Evolutionary conservation across 139 green algal genomes (phyloP).

Genomic region (Chlamydomonas schloesseri): DNA sequence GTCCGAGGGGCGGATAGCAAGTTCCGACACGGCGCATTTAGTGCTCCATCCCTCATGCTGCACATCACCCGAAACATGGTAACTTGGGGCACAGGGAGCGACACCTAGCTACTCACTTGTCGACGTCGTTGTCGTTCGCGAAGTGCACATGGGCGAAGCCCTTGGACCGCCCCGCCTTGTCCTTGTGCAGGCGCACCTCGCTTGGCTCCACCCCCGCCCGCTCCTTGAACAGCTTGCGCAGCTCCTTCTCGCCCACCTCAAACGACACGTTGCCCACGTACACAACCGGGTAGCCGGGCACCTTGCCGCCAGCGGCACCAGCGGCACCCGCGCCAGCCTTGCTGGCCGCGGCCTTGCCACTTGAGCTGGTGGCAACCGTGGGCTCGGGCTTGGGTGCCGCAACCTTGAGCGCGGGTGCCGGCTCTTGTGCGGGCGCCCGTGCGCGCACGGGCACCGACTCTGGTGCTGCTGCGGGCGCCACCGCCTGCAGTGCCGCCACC

Average conservation of each 20-base stretch:
- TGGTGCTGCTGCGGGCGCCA: no score
- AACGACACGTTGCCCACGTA: slow-evolving; percentile 89
- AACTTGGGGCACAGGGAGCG: no score
- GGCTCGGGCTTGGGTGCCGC: no score
- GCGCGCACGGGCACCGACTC: no score
- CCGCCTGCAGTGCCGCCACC: neutral
- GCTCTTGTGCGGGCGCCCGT: no score
- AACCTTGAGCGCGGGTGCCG: no score
- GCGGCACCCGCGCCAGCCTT: neutral
- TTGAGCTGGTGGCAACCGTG: no score
- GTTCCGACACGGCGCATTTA: no score
- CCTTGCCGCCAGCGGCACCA: neutral
- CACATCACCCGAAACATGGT: no score
- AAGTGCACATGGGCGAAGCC: slow-evolving; percentile 95
- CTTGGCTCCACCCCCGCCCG: slow-evolving; percentile 59
- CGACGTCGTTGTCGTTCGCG: slow-evolving; percentile 61
- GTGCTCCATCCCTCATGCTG: no score
- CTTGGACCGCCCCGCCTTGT: slow-evolving; percentile 79
- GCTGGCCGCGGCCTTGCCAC: neutral
- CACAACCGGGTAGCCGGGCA: slow-evolving; percentile 80
- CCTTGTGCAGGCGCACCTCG: slow-evolving; percentile 83
- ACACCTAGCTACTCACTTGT: slow-evolving; percentile 69
- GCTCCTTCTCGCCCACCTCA: slow-evolving; percentile 64
- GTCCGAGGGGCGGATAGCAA: no score
- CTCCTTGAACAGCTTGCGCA: slow-evolving; percentile 74